A percentile compares a stretch with the other conserved stretches of the same genome.
These are phyloP conservation scores for Arthrobotrys musiformis DNA, from an alignment of 2,329 filamentous ascomycete species.

Conservation along the genomic window DNA sequence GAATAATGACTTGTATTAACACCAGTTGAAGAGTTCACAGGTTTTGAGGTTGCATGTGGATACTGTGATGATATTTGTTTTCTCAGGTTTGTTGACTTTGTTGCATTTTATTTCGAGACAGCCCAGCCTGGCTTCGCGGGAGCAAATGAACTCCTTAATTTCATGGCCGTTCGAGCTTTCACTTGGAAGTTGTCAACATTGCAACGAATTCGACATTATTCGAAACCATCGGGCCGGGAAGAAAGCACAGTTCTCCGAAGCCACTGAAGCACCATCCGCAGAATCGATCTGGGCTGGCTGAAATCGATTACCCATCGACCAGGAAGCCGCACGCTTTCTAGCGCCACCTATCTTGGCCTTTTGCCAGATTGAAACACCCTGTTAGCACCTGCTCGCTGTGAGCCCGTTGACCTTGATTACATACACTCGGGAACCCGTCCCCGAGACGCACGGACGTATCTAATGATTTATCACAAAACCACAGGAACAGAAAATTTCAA, in stretches of 20 bases:
- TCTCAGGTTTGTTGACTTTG: neutral
- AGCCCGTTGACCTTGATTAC: neutral
- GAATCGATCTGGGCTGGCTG: conserved; percentile 20
- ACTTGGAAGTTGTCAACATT: neutral
- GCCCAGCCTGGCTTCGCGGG: neutral
- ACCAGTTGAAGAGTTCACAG: neutral
- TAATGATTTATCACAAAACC: neutral
- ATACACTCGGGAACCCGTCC: conserved; percentile 17
- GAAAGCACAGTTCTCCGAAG: conserved; percentile 12
- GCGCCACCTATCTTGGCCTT: conserved; percentile 32
- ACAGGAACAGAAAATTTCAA: neutral
- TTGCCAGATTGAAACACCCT: conserved; percentile 5
- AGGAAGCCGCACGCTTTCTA: conserved; percentile 27
- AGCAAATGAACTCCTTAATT: neutral
- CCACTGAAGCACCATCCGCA: neutral
- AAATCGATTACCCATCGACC: conserved; percentile 13
- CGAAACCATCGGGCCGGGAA: neutral
- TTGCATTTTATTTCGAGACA: neutral
- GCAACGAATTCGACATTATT: neutral
- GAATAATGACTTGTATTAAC: neutral
- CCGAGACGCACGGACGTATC: conserved; percentile 12
- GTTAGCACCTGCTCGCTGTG: too few species aligned
- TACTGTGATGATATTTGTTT: neutral
- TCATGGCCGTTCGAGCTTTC: too few species aligned
- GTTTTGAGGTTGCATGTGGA: too few species aligned